A percentile compares a stretch with the other conserved stretches of the same genome.
Conservation (phyloP, 108 stramenopile species). For the Cyclostephanos invisitatus region DNA sequence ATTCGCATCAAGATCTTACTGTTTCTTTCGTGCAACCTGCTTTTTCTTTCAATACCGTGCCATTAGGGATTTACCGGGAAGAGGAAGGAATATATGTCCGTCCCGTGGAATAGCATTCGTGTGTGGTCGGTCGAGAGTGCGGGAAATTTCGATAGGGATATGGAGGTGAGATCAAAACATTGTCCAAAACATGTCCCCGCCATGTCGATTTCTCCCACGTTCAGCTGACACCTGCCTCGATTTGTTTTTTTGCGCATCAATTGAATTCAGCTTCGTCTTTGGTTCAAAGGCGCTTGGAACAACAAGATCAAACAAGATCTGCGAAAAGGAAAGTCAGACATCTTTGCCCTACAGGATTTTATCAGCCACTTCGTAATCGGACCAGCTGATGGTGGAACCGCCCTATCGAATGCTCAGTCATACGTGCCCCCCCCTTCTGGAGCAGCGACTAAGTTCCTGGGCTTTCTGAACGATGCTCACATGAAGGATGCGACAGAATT, state of each 20-base stretch:
- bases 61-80: conserved; percentile 60
- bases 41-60: background rate
- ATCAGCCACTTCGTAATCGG: conserved; percentile 63
- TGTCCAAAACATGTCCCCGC: background rate
- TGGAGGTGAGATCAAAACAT: conserved; percentile 38
- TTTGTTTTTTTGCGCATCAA: background rate
- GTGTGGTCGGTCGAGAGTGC: conserved; percentile 69
- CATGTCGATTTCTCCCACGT: conserved; percentile 1
- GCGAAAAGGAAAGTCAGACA: conserved; percentile 24
- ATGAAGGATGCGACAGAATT: conserved; percentile 53
- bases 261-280: background rate
- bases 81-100: conserved; percentile 56
- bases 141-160: conserved; percentile 66
- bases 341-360: conserved; percentile 55
- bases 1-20: background rate
- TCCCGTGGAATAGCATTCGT: conserved; percentile 55
- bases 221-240: background rate
- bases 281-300: conserved; percentile 41
- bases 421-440: conserved; percentile 20
- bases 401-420: conserved; percentile 39
- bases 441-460: conserved; percentile 34
- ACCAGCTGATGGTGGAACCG: conserved; percentile 29
- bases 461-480: conserved; percentile 44
- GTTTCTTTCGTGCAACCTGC: background rate
- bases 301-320: conserved; percentile 33